Conservation (phyloP, 768 basidiomycete genomes). For the Suillus paluster region DNA sequence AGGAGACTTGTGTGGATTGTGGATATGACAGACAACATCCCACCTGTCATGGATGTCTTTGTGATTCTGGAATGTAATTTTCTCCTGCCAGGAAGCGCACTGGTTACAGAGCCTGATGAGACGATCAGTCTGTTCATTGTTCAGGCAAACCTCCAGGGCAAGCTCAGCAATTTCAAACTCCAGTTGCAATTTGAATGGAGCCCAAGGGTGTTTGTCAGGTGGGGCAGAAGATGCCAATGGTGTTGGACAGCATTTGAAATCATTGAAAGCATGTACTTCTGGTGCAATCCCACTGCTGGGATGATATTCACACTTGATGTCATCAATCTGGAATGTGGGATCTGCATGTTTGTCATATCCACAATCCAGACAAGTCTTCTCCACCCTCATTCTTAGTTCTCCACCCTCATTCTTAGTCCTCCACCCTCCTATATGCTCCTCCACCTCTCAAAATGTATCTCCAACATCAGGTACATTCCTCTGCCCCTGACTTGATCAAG, state of each 20-base stretch:
- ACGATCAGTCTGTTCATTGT: constrained; percentile 18
- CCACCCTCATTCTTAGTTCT: too few relatives aligned
- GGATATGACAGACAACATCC: too few relatives aligned
- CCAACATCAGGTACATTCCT: too few relatives aligned
- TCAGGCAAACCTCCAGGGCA: constrained; percentile 26
- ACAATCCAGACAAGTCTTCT: too few relatives aligned
- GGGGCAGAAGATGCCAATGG: background rate
- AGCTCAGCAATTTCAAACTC: constrained; percentile 38
- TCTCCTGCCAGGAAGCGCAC: background rate
- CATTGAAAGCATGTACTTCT: constrained; percentile 17
- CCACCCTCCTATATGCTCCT: too few relatives aligned
- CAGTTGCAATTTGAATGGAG: constrained; percentile 29
- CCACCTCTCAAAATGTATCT: too few relatives aligned
- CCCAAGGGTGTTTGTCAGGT: constrained; percentile 31
- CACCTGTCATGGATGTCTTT: too few relatives aligned
- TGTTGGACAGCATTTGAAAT: constrained; percentile 13
- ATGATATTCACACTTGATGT: constrained; percentile 31
- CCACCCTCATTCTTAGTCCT: too few relatives aligned
- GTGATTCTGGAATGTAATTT: constrained; percentile 23
- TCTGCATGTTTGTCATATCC: too few relatives aligned
- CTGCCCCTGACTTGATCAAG: too few relatives aligned
- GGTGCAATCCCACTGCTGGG: constrained; percentile 16
- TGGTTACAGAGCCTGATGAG: constrained; percentile 24
- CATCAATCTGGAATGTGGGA: constrained; percentile 10
- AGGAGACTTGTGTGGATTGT: too few relatives aligned